These are phyloP conservation scores for Cylindrodendrum hubeiense DNA, from an alignment of 2,329 filamentous ascomycete genomes.

Conservation along the genomic window DNA sequence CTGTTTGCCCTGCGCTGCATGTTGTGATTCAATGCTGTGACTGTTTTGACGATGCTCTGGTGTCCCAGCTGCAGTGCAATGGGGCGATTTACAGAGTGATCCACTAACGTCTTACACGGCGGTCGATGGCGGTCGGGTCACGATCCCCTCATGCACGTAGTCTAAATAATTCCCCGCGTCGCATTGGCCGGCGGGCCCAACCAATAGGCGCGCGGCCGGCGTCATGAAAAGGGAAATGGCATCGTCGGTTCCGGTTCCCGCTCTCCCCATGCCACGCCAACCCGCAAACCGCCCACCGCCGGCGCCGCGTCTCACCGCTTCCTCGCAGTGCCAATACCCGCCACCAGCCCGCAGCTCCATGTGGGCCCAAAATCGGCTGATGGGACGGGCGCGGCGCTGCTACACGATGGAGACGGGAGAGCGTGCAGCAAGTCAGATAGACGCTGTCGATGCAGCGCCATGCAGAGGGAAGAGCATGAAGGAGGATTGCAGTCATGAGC, in stretches of 20 bases:
- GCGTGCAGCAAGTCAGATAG: not conserved
- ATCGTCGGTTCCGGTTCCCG: not conserved
- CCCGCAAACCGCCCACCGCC: not conserved
- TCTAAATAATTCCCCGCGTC: constrained; percentile 30
- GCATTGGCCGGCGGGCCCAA: constrained; percentile 14
- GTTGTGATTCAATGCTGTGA: constrained; percentile 4
- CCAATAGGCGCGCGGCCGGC: constrained; percentile 33
- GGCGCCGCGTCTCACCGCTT: constrained; percentile 19
- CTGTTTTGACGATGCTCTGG: too few species aligned
- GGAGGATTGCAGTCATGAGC: not conserved
- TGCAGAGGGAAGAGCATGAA: not conserved
- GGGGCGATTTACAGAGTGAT: not conserved
- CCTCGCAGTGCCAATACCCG: constrained; percentile 4
- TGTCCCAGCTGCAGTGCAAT: not conserved
- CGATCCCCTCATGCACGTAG: constrained; percentile 26
- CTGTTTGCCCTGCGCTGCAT: too few species aligned
- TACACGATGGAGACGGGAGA: not conserved
- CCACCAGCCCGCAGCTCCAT: constrained; percentile 6
- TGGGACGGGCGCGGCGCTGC: too few species aligned
- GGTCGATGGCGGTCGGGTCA: not conserved
- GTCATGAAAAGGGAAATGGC: constrained; percentile 40
- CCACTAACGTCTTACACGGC: not conserved
- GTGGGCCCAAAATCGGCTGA: constrained; percentile 18
- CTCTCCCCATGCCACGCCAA: constrained; percentile 12
- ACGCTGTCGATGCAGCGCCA: not conserved